phyloP scores from a whole-genome alignment of 345 rosid species.

The Salix dunnii region DNA sequence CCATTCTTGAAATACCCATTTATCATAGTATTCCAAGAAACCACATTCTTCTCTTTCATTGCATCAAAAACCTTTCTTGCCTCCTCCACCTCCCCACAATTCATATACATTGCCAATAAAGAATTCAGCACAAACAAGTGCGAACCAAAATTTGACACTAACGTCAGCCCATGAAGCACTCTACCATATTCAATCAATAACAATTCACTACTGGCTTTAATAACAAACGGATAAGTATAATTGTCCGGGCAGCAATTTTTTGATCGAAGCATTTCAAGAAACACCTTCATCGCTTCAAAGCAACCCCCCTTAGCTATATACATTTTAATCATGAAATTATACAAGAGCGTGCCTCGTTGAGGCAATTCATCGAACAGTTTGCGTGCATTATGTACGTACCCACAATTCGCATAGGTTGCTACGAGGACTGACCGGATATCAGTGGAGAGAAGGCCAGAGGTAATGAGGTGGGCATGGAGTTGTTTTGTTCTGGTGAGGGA shows the following conservation, averaged over 20 bases:
- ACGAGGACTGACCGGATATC: slow-evolving; percentile 28
- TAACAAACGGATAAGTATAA: slow-evolving; percentile 49
- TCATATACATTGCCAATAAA: slow-evolving; percentile 64
- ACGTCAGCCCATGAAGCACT: slow-evolving; percentile 43
- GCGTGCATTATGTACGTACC: slow-evolving; percentile 27
- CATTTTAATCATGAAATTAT: slow-evolving; percentile 45
- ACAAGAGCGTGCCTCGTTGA: slow-evolving; percentile 34
- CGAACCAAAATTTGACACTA: slow-evolving; percentile 36
- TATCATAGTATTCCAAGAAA: slow-evolving; percentile 66
- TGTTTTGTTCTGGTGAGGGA: slow-evolving; percentile 40
- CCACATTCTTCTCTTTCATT: slow-evolving; percentile 45
- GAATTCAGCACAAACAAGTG: slow-evolving; percentile 52
- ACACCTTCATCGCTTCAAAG: slow-evolving; percentile 34
- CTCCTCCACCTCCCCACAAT: slow-evolving; percentile 36
- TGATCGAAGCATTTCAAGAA: slow-evolving; percentile 43
- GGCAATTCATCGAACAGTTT: slow-evolving; percentile 55
- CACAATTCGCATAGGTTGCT: slow-evolving; percentile 11
- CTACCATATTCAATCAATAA: slow-evolving; percentile 35
- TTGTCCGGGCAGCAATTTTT: slow-evolving; percentile 42
- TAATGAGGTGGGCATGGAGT: slow-evolving; percentile 45
- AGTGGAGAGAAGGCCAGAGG: slow-evolving; percentile 30
- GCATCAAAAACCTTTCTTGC: slow-evolving; percentile 51
- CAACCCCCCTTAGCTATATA: slow-evolving; percentile 29
- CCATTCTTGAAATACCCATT: slow-evolving; percentile 63
- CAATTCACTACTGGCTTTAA: slow-evolving; percentile 52